Conservation (phyloP, 176 grass and related monocot species). For the Carex pumila region DNA sequence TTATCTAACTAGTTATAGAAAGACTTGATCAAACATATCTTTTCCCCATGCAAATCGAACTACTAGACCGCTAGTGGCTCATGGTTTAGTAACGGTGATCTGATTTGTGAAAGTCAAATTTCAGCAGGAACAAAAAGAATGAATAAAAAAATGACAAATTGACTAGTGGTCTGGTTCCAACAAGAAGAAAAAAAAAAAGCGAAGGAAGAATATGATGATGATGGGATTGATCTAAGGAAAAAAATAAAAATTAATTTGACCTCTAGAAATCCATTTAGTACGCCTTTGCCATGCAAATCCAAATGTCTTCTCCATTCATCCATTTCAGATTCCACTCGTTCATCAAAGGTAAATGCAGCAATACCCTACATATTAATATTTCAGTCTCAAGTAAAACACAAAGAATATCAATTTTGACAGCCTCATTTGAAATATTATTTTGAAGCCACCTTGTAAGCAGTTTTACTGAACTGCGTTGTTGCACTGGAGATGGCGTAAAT, state of each 20-base stretch:
- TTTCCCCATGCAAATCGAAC: not conserved
- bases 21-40: not conserved
- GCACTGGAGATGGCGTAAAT: constrained; percentile 88
- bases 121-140: not conserved
- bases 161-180: not conserved
- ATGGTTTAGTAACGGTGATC: not conserved
- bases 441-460: constrained; percentile 76
- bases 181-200: constrained; percentile 8
- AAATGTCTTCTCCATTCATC: constrained; percentile 64
- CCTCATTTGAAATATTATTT: not conserved
- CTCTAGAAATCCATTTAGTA: constrained; percentile 88
- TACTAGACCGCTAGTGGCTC: not conserved
- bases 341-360: constrained; percentile 91
- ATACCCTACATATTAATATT: constrained; percentile 62
- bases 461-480: constrained; percentile 97
- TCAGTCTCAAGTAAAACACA: not conserved
- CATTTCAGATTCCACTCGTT: constrained; percentile 59
- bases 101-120: not conserved
- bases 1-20: not conserved
- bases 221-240: not conserved
- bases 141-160: not conserved
- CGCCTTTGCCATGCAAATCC: constrained; percentile 81
- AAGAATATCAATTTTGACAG: constrained; percentile 13
- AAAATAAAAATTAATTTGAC: constrained; percentile 29
- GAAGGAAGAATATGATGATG: not conserved